A percentile compares a stretch with the other conserved stretches of the same genome.
Conservation (phyloP, 257 asterid species). For the Solanum sparsipilum region DNA sequence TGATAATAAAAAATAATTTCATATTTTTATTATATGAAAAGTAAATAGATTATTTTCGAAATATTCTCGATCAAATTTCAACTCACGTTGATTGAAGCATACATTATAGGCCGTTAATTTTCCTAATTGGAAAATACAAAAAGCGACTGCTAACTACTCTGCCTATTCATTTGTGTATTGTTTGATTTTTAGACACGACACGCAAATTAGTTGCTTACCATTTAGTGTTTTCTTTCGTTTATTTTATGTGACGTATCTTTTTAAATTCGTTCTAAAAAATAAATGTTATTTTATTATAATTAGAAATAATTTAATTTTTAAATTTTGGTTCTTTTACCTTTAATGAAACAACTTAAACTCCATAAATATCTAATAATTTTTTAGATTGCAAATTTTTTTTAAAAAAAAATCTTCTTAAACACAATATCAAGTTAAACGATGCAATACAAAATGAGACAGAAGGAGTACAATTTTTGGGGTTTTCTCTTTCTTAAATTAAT, state of each 20-base stretch:
- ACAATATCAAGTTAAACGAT: too few relatives aligned
- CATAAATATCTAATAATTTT: too few relatives aligned
- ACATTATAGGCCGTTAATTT: neutral
- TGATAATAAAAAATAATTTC: accelerated
- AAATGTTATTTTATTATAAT: too few relatives aligned
- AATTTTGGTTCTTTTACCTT: neutral
- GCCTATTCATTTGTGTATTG: neutral
- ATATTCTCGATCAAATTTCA: too few relatives aligned
- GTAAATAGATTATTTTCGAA: accelerated
- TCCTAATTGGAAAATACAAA: neutral
- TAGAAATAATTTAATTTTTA: too few relatives aligned
- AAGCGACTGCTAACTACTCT: neutral
- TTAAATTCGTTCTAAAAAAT: too few relatives aligned
- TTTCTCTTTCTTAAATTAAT: neutral
- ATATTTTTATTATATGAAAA: neutral
- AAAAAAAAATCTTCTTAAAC: too few relatives aligned
- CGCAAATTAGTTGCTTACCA: neutral
- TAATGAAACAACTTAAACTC: accelerated
- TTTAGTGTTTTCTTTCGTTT: accelerated
- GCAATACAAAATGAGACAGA: neutral
- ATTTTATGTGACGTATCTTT: too few relatives aligned
- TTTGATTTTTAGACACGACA: neutral
- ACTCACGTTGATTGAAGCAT: neutral
- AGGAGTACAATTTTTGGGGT: neutral
- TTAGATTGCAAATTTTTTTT: too few relatives aligned